Evolutionary conservation across 2,329 filamentous ascomycete species (phyloP).

Genomic region (Xylariaceae sp.): DNA sequence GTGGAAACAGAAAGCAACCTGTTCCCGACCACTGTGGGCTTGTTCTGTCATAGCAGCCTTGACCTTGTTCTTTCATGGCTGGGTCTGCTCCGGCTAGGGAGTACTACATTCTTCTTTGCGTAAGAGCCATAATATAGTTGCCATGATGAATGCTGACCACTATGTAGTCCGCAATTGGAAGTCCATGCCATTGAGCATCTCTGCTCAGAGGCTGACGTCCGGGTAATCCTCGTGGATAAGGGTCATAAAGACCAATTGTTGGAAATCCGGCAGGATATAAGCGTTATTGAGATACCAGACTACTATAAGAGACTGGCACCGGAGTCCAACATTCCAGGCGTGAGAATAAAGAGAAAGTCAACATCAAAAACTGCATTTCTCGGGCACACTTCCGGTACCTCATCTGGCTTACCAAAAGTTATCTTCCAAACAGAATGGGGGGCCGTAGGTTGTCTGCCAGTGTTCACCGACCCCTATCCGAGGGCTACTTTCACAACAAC

Average conservation of each 20-base stretch:
- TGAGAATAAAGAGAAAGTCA: neutral
- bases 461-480: slow-evolving; percentile 33
- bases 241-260: slow-evolving; percentile 6
- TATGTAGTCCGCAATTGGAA: slow-evolving; percentile 43
- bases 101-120: slow-evolving; percentile 53
- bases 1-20: neutral
- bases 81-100: slow-evolving; percentile 51
- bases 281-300: slow-evolving; percentile 14
- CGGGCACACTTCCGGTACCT: slow-evolving; percentile 61
- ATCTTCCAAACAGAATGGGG: slow-evolving; percentile 54
- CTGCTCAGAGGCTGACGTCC: slow-evolving; percentile 41
- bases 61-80: slow-evolving; percentile 58
- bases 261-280: slow-evolving; percentile 11
- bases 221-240: slow-evolving; percentile 43
- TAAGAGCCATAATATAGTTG: slow-evolving; percentile 25
- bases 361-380: slow-evolving; percentile 47
- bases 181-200: slow-evolving; percentile 47
- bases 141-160: neutral
- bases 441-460: slow-evolving; percentile 50
- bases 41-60: slow-evolving; percentile 52
- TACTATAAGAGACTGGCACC: slow-evolving; percentile 1
- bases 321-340: neutral
- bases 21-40: slow-evolving; percentile 42
- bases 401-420: slow-evolving; percentile 57
- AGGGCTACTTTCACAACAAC: slow-evolving; percentile 59